Evolutionary conservation across 139 green algal species (phyloP).

Genomic region (Coccomyxa sp.): DNA sequence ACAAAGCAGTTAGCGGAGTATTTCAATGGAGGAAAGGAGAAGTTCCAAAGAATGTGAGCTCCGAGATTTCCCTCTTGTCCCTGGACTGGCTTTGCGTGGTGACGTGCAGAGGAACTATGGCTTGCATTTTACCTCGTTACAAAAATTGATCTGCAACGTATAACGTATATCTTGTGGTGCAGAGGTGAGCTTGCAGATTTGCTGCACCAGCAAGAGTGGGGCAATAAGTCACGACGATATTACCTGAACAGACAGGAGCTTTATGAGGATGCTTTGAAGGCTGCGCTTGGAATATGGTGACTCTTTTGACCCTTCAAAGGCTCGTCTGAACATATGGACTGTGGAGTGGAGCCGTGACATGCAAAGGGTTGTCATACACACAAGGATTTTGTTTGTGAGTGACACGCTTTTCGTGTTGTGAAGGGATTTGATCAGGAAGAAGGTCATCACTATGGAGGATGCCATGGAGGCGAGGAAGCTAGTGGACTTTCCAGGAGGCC

Average conservation of each 20-base stretch:
- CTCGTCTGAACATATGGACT: neutral
- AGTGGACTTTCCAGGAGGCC: constrained; percentile 73
- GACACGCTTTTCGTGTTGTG: neutral
- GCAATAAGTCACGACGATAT: constrained; percentile 71
- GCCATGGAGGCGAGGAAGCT: constrained; percentile 65
- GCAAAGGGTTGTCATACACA: neutral
- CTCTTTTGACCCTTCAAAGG: neutral
- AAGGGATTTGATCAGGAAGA: constrained; percentile 68
- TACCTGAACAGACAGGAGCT: constrained; percentile 78
- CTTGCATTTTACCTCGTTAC: neutral
- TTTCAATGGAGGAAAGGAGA: constrained; percentile 66
- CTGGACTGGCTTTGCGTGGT: neutral
- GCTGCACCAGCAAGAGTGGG: constrained; percentile 61
- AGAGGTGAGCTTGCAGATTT: constrained; percentile 56
- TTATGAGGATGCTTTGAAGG: constrained; percentile 67
- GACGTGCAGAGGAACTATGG: neutral
- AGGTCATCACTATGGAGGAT: constrained; percentile 71
- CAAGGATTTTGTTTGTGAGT: neutral
- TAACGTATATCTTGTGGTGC: neutral
- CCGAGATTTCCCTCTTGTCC: neutral
- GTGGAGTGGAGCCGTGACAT: neutral
- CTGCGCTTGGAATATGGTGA: constrained; percentile 75
- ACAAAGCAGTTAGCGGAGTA: constrained; percentile 52
- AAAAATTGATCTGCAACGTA: neutral
- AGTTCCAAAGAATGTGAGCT: constrained; percentile 57